Evolutionary conservation across 179 eudicot genomes (phyloP), one percentile per base, ranked within the genome.

Genomic region (Silene vulgaris): DNA sequence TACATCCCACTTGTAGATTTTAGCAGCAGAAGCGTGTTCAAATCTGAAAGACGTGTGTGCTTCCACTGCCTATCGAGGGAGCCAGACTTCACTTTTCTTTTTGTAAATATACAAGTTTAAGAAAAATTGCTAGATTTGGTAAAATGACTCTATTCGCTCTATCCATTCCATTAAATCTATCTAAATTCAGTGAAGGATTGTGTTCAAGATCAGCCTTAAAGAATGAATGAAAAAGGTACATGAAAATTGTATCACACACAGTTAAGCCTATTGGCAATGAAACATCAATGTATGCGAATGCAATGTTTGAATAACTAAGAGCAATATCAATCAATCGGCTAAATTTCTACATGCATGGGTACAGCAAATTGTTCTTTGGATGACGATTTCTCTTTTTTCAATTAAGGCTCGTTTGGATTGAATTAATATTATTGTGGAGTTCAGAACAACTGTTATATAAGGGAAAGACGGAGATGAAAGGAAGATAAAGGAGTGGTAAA

Each of bases 1-100:
- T 37, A 59, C 37, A 63, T 14, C 71, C 8, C 80, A 20, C 13
- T 77, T 71, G 17, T 71, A 61, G 75, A 11, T 5, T 13, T 17
- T 45, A 30, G 68, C 75, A 71, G 19, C 75, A 70, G 52, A 61
- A 1, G 5, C 30, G 54, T 69, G 61, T 70, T 28, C 28, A 19
- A 8, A 9, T 57, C 73, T 19, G 67, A 56, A 76, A 68, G 35
- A 68, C 23, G 48, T 45, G 14, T 11, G 43, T 12, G 30, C 61
- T 26, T 37, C n/a, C 54, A 66, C 29, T 30, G 35, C 52, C 52
- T 28, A 66, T 19, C 35, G 35, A 23, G 59, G 30, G 30, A 69
- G 45, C 70, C n/a, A 32, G 45, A 30, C 3, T 37, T 21, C 54
- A 8, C 40, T 75, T 37, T 76, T 69, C 45, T 9, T 50, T 13